Conservation (phyloP, 495 filamentous ascomycete species). For the Podospora australis region DNA sequence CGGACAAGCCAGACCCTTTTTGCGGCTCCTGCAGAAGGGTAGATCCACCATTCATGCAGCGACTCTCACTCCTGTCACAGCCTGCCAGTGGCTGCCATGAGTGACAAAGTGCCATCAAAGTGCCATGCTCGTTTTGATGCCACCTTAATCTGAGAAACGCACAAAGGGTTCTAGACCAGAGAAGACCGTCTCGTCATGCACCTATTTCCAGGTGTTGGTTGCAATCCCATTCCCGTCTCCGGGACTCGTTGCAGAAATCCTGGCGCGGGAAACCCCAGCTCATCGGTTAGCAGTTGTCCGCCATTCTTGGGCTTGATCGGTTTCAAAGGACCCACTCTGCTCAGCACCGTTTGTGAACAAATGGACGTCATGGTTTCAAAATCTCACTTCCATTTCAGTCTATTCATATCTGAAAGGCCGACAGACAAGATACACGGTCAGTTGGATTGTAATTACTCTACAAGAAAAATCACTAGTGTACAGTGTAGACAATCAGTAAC, state of each 20-base stretch:
- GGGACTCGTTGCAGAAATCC: neutral
- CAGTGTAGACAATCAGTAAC: no score
- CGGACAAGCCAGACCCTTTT: neutral
- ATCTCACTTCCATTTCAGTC: no score
- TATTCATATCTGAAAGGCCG: no score
- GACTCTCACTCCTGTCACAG: neutral
- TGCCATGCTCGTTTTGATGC: slow-evolving; percentile 5
- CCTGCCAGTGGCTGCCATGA: neutral
- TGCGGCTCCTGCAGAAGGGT: slow-evolving; percentile 1
- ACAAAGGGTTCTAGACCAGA: slow-evolving; percentile 17
- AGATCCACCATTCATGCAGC: neutral
- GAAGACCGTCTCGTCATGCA: slow-evolving; percentile 16
- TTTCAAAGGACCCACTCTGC: slow-evolving; percentile 14
- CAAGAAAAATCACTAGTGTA: no score
- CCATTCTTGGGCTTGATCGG: slow-evolving; percentile 15
- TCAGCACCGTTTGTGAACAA: no score
- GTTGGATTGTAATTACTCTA: no score
- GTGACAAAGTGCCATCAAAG: no score
- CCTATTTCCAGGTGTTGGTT: neutral
- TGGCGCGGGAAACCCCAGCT: slow-evolving; percentile 1
- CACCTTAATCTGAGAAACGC: slow-evolving; percentile 19
- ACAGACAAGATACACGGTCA: no score
- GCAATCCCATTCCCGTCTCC: neutral
- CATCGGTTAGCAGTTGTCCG: slow-evolving; percentile 17
- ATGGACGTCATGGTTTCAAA: no score